These are phyloP conservation scores for Botryotinia calthae DNA, from an alignment of 2,329 filamentous ascomycete species.

Conservation along the genomic window DNA sequence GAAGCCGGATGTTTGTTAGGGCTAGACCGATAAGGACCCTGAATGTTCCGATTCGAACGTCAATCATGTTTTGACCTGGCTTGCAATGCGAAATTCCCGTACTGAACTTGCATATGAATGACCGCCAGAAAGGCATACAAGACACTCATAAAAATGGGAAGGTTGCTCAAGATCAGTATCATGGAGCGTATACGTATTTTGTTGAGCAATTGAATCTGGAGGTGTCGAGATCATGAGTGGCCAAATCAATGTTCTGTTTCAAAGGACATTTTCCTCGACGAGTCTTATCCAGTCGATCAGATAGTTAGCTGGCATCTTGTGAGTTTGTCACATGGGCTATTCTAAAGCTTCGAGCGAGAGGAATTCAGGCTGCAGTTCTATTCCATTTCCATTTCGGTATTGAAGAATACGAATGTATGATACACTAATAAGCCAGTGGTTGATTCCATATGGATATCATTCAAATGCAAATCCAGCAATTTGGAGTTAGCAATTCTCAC, in stretches of 20 bases:
- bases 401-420: background rate
- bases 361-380: background rate
- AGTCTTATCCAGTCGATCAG: background rate
- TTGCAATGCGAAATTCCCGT: background rate
- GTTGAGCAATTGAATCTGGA: background rate
- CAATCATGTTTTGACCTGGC: background rate
- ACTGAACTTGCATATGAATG: background rate
- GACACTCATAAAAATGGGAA: background rate
- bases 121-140: background rate
- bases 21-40: background rate
- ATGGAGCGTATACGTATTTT: background rate
- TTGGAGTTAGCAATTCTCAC: background rate
- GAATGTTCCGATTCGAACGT: background rate
- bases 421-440: too few relatives aligned
- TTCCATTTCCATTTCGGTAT: background rate
- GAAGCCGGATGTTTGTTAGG: background rate
- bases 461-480: background rate
- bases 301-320: background rate
- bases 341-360: background rate
- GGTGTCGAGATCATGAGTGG: background rate
- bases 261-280: background rate
- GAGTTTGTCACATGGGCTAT: background rate
- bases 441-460: background rate
- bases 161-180: background rate
- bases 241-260: background rate